Conservation (phyloP, 129 eudicot genomes). For the Silybum marianum region DNA sequence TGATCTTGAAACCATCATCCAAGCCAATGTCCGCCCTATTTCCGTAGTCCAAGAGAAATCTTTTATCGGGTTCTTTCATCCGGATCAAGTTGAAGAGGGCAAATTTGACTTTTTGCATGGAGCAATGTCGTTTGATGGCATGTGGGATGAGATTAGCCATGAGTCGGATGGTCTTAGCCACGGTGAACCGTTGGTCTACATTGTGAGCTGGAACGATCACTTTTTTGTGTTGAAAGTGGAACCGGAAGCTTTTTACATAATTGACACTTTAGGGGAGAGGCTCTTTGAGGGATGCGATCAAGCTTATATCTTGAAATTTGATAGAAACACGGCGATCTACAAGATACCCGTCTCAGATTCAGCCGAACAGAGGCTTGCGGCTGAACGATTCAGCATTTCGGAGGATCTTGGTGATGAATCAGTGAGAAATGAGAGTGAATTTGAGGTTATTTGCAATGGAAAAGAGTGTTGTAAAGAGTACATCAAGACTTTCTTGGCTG, state of each 20-base stretch:
- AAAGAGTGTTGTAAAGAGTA: slow-evolving; percentile 77
- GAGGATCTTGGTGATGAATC: slow-evolving; percentile 21
- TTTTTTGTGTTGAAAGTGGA: slow-evolving; percentile 83
- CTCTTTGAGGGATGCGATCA: slow-evolving; percentile 77
- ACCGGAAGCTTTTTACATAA: slow-evolving; percentile 61
- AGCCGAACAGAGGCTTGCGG: slow-evolving; percentile 33
- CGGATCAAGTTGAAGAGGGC: slow-evolving; percentile 59
- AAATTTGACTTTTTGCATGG: slow-evolving; percentile 72
- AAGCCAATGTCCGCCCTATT: slow-evolving; percentile 64
- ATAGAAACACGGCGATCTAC: slow-evolving; percentile 49
- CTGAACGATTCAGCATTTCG: background rate
- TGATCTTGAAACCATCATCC: slow-evolving; percentile 76
- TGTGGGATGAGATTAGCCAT: slow-evolving; percentile 77
- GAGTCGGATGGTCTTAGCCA: slow-evolving; percentile 28
- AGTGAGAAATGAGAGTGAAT: background rate
- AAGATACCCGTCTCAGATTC: slow-evolving; percentile 42
- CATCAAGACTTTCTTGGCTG: slow-evolving; percentile 74
- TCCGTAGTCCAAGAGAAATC: slow-evolving; percentile 70
- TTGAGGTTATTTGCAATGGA: slow-evolving; percentile 52
- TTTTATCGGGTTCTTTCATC: slow-evolving; percentile 79
- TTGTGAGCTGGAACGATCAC: slow-evolving; percentile 89
- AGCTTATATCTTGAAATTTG: slow-evolving; percentile 77
- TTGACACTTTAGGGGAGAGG: slow-evolving; percentile 83
- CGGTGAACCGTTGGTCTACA: slow-evolving; percentile 50
- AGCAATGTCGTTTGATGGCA: slow-evolving; percentile 87